Conservation (phyloP, 345 rosid genomes). For the Hibiscus mutabilis region DNA sequence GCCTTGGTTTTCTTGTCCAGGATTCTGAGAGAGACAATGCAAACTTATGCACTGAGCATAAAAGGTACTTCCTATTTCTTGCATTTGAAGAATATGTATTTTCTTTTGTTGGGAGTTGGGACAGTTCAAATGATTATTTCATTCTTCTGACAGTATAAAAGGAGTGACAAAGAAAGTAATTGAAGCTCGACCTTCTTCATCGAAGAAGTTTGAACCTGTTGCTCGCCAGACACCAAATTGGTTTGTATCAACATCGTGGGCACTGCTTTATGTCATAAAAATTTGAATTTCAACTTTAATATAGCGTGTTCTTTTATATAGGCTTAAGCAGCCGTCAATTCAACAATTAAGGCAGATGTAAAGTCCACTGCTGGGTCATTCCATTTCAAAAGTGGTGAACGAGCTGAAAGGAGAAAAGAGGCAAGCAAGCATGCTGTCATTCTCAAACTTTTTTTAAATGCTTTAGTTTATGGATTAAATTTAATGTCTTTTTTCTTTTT, state of each 20-base stretch:
- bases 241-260: conserved; percentile 22
- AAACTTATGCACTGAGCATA: conserved; percentile 26
- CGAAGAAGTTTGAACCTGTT: conserved; percentile 32
- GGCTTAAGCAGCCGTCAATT: conserved; percentile 34
- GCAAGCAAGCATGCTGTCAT: conserved; percentile 25
- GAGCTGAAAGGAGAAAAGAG: conserved; percentile 85
- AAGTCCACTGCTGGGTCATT: conserved; percentile 36
- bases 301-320: conserved; percentile 18
- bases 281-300: background rate
- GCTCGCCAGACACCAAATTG: conserved; percentile 37
- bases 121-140: conserved; percentile 9
- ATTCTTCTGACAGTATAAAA: conserved; percentile 36
- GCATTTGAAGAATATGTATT: conserved; percentile 4
- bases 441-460: background rate
- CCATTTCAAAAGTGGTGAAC: conserved; percentile 55
- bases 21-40: conserved; percentile 30
- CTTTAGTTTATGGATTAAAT: background rate
- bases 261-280: background rate
- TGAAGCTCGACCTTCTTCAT: conserved; percentile 32
- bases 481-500: conserved; percentile 2
- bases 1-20: conserved; percentile 24
- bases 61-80: conserved; percentile 39
- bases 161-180: conserved; percentile 38
- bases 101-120: background rate
- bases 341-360: conserved; percentile 33